Conservation (phyloP, 371 early-diverging fungal species). For the Mortierella sp. region DNA sequence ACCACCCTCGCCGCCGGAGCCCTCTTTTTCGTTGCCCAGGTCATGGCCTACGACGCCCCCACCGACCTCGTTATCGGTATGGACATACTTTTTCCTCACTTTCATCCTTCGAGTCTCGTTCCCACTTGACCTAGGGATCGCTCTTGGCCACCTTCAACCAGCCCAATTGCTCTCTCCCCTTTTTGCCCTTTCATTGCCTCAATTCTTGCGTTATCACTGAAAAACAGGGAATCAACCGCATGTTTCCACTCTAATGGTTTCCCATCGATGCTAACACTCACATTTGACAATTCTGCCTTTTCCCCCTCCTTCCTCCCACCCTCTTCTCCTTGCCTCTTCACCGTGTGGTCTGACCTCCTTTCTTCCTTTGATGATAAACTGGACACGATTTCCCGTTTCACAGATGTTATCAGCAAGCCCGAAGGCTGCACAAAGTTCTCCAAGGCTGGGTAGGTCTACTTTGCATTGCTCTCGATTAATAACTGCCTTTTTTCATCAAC, state of each 20-base stretch:
- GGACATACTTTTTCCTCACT: not conserved
- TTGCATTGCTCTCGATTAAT: not conserved
- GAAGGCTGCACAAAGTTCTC: constrained; percentile 32
- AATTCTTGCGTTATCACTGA: not conserved
- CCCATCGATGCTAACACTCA: not conserved
- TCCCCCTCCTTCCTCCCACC: not conserved
- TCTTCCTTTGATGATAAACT: not conserved
- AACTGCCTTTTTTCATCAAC: not conserved
- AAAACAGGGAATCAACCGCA: not conserved
- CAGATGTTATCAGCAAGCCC: constrained; percentile 39
- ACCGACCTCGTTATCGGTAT: constrained; percentile 42
- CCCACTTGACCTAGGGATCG: not conserved
- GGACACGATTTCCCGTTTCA: not conserved
- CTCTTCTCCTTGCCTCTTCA: not conserved
- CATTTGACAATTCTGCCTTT: not conserved
- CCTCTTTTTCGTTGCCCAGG: constrained; percentile 47
- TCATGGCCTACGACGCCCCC: constrained; percentile 49
- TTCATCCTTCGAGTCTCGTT: not conserved
- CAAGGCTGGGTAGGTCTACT: constrained; percentile 43
- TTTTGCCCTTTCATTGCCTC: not conserved
- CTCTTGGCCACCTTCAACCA: not conserved
- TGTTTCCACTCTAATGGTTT: not conserved
- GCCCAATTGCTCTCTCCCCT: not conserved
- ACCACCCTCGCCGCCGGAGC: constrained; percentile 44
- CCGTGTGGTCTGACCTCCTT: not conserved